These are phyloP conservation scores for Colletotrichum paranaense DNA, from an alignment of 2,329 filamentous ascomycete genomes.

Conservation along the genomic window DNA sequence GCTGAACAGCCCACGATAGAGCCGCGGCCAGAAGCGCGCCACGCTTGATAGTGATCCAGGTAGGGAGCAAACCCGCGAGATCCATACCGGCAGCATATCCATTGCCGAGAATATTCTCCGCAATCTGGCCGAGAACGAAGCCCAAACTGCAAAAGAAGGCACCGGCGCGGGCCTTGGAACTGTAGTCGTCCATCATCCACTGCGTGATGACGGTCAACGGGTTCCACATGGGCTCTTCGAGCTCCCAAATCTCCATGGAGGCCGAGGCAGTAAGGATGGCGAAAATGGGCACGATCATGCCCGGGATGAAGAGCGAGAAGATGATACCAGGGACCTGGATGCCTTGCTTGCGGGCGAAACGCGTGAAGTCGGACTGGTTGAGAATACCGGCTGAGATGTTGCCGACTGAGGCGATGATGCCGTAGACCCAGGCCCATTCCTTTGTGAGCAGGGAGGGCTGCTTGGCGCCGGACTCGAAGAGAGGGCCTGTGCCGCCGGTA, in stretches of 20 bases:
- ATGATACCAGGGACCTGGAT: constrained; percentile 41
- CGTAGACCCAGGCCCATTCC: constrained; percentile 45
- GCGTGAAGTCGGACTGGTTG: constrained; percentile 45
- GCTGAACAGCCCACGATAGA: constrained; percentile 41
- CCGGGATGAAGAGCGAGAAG: constrained; percentile 42
- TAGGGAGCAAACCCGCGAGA: constrained; percentile 42
- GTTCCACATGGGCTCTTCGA: constrained; percentile 41
- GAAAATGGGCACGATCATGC: constrained; percentile 42
- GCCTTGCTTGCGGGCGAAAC: constrained; percentile 39
- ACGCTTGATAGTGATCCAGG: constrained; percentile 43
- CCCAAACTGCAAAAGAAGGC: constrained; percentile 43
- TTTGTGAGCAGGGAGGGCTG: constrained; percentile 36
- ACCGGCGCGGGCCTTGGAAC: constrained; percentile 40
- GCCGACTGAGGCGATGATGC: constrained; percentile 44
- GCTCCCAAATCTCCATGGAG: constrained; percentile 42
- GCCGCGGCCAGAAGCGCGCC: constrained; percentile 41
- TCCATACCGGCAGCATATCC: constrained; percentile 45
- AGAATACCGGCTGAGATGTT: constrained; percentile 43
- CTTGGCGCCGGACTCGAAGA: constrained; percentile 47
- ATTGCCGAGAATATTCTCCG: constrained; percentile 44
- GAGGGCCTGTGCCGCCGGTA: constrained; percentile 54
- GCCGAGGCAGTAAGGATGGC: constrained; percentile 42
- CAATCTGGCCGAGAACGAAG: constrained; percentile 43
- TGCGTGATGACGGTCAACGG: constrained; percentile 41
- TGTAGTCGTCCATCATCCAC: constrained; percentile 43